These are phyloP conservation scores for Paramecium bursaria DNA, from an alignment of 73 alveolate genomes.

Conservation along the genomic window DNA sequence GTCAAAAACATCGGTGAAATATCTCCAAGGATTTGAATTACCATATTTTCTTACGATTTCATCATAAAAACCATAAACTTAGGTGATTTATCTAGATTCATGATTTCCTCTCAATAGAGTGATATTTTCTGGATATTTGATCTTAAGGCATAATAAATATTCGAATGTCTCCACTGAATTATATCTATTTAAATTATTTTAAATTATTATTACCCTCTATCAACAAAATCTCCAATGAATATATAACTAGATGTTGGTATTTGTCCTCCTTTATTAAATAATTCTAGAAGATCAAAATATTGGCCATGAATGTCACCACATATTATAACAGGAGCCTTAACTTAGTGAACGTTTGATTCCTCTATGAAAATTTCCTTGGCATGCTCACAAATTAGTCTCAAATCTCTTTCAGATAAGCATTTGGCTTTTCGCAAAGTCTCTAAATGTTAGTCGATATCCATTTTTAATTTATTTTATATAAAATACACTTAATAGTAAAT, in stretches of 20 bases:
- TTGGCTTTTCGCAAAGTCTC: constrained; percentile 81
- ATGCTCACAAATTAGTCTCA: constrained; percentile 87
- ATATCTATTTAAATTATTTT: constrained; percentile 64
- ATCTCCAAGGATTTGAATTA: constrained; percentile 96
- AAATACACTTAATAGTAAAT: too few relatives aligned
- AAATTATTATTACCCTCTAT: constrained; percentile 80
- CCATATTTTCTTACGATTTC: constrained; percentile 95
- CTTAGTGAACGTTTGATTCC: constrained; percentile 96
- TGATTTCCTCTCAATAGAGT: constrained; percentile 94
- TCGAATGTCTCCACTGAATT: constrained; percentile 96
- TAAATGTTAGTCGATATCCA: constrained; percentile 85
- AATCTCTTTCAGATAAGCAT: constrained; percentile 89
- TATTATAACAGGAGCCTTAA: constrained; percentile 95
- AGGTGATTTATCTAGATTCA: constrained; percentile 90
- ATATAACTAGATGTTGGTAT: constrained; percentile 79
- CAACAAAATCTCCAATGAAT: constrained; percentile 92
- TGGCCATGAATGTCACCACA: constrained; percentile 99
- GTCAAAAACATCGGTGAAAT: constrained; percentile 93
- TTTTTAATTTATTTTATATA: constrained; percentile 39
- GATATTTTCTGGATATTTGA: constrained; percentile 88
- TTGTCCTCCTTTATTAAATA: constrained; percentile 82
- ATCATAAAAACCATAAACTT: constrained; percentile 93
- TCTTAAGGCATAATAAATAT: constrained; percentile 86
- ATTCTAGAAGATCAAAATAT: constrained; percentile 91
- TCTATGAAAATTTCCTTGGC: constrained; percentile 86